Evolutionary conservation across 345 rosid genomes (phyloP).

Genomic region (Salix caprea): DNA sequence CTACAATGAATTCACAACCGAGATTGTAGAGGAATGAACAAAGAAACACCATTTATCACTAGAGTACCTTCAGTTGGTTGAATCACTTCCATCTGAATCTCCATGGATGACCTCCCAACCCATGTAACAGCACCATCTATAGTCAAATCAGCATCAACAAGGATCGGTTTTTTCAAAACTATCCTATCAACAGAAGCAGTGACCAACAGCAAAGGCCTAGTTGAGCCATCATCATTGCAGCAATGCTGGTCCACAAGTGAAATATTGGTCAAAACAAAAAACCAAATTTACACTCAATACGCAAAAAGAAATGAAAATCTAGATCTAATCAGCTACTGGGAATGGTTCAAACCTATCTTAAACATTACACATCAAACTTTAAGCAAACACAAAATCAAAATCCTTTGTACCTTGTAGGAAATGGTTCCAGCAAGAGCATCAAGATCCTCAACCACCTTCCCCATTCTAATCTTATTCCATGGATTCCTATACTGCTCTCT

Average conservation of each 20-base stretch:
- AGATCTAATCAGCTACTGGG: neutral
- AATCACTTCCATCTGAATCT: conserved; percentile 74
- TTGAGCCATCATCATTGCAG: conserved; percentile 43
- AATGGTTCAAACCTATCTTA: neutral
- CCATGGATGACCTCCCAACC: conserved; percentile 91
- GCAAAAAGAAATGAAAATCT: neutral
- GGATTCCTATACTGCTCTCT: conserved; percentile 85
- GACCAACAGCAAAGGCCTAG: conserved; percentile 65
- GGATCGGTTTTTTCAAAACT: conserved; percentile 59
- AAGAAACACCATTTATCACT: neutral
- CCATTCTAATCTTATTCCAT: conserved; percentile 77
- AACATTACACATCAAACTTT: too few species aligned
- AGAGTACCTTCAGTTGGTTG: conserved; percentile 52
- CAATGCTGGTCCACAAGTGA: conserved; percentile 54
- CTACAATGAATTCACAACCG: neutral
- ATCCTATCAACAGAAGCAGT: conserved; percentile 91
- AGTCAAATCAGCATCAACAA: conserved; percentile 49
- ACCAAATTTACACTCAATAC: neutral
- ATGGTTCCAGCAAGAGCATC: conserved; percentile 94
- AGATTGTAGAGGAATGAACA: neutral
- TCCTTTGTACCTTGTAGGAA: conserved; percentile 54
- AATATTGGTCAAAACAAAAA: neutral
- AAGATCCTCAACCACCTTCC: conserved; percentile 86
- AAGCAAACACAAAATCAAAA: neutral
- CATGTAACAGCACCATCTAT: conserved; percentile 75